Evolutionary conservation across 192 early-diverging fungal species (phyloP).

Genomic region (Entomortierella chlamydospora): DNA sequence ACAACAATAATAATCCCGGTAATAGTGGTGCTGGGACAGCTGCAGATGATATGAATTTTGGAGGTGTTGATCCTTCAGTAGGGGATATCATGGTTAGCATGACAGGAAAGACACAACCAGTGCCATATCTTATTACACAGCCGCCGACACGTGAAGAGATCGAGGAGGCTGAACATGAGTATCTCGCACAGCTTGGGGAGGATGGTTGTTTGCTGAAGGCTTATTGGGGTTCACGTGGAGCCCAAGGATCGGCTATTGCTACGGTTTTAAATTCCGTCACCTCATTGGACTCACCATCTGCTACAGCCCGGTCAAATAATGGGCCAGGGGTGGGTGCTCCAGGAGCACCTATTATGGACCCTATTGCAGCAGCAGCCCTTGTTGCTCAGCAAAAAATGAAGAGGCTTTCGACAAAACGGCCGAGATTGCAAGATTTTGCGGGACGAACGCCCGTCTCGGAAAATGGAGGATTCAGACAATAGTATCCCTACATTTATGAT

Average conservation of each 20-base stretch:
- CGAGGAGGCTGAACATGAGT: slow-evolving; percentile 32
- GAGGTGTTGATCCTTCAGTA: neutral
- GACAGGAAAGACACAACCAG: slow-evolving; percentile 39
- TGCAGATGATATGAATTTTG: slow-evolving; percentile 27
- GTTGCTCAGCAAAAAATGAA: slow-evolving; percentile 18
- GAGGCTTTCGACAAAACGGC: slow-evolving; percentile 25
- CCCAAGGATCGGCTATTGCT: slow-evolving; percentile 35
- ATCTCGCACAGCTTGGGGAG: slow-evolving; percentile 36
- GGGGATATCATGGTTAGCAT: slow-evolving; percentile 41
- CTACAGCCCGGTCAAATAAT: neutral
- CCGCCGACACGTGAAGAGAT: slow-evolving; percentile 41
- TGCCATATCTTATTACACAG: slow-evolving; percentile 36
- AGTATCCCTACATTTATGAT: too few species aligned
- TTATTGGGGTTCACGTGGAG: slow-evolving; percentile 46
- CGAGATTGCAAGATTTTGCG: slow-evolving; percentile 40
- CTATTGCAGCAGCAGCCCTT: neutral
- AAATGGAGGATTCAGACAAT: slow-evolving; percentile 22
- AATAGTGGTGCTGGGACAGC: slow-evolving; percentile 6
- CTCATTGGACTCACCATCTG: slow-evolving; percentile 29
- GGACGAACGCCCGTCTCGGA: slow-evolving; percentile 41
- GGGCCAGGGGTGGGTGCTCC: neutral
- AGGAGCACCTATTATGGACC: neutral
- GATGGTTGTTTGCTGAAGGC: slow-evolving; percentile 45
- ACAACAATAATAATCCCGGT: slow-evolving; percentile 11
- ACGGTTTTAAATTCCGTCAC: slow-evolving; percentile 27